A percentile compares a stretch with the other conserved stretches of the same genome.
Evolutionary conservation across 768 basidiomycete species (phyloP).

Genomic region (Lyophyllum semitale): DNA sequence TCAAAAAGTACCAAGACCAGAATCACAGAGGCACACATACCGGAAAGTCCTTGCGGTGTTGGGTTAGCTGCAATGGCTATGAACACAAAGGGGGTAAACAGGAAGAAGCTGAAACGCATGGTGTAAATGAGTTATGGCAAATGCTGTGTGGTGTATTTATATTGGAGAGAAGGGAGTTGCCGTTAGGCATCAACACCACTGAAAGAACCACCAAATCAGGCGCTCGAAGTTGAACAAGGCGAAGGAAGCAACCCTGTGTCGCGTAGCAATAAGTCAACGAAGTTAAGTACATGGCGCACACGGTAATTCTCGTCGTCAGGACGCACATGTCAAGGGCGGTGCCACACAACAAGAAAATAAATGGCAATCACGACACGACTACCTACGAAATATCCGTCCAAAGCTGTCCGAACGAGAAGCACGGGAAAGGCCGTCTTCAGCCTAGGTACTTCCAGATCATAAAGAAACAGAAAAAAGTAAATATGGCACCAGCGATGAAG

Average conservation of each 20-base stretch:
- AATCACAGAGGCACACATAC: neutral
- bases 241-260: neutral
- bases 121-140: neutral
- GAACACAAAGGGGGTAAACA: neutral
- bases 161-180: neutral
- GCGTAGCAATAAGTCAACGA: neutral
- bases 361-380: conserved; percentile 17
- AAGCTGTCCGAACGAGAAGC: conserved; percentile 2
- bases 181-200: neutral
- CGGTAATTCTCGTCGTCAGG: neutral
- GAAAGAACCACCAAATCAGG: neutral
- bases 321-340: neutral
- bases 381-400: conserved; percentile 16
- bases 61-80: neutral
- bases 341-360: neutral
- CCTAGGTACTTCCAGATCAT: conserved; percentile 92
- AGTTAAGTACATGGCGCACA: neutral
- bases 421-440: conserved; percentile 23
- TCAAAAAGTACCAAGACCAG: no score
- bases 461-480: conserved; percentile 93
- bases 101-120: neutral
- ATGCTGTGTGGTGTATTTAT: neutral
- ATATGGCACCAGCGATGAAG: conserved; percentile 79
- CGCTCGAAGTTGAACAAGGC: neutral
- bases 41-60: neutral